Conservation (phyloP, 768 basidiomycete genomes). For the Termitomyces heimii region DNA sequence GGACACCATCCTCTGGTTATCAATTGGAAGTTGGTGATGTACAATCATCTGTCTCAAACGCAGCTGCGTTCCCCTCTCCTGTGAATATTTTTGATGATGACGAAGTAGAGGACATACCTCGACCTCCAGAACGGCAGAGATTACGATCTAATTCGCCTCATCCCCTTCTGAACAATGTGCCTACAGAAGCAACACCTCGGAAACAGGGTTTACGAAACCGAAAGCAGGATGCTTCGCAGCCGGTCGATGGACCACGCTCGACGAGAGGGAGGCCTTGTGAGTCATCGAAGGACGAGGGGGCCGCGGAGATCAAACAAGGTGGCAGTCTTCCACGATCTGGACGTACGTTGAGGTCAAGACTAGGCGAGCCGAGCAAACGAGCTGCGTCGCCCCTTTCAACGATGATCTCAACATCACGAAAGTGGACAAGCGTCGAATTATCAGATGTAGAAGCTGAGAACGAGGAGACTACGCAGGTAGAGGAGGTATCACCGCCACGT, state of each 20-base stretch:
- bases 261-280: conserved; percentile 9
- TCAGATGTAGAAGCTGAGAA: conserved; percentile 23
- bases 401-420: conserved; percentile 20
- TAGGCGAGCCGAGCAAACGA: conserved; percentile 7
- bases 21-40: not conserved
- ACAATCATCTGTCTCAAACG: conserved; percentile 1
- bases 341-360: conserved; percentile 8
- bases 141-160: conserved; percentile 8
- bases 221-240: conserved; percentile 6
- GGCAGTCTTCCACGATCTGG: not conserved
- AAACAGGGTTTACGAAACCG: conserved; percentile 6
- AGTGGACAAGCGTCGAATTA: conserved; percentile 39
- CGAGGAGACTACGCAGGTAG: not conserved
- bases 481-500: conserved; percentile 1
- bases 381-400: conserved; percentile 5
- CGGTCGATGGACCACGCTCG: conserved; percentile 4
- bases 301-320: conserved; percentile 2
- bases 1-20: conserved; percentile 1
- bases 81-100: conserved; percentile 18
- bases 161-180: not conserved
- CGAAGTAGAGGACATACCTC: conserved; percentile 13
- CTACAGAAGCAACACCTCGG: conserved; percentile 6
- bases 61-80: conserved; percentile 10
- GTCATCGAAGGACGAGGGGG: conserved; percentile 6
- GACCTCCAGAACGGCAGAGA: conserved; percentile 5